Base-by-base conservation (phyloP, 2,329 filamentous ascomycete species). In the Cercospora brassicicola region DNA sequence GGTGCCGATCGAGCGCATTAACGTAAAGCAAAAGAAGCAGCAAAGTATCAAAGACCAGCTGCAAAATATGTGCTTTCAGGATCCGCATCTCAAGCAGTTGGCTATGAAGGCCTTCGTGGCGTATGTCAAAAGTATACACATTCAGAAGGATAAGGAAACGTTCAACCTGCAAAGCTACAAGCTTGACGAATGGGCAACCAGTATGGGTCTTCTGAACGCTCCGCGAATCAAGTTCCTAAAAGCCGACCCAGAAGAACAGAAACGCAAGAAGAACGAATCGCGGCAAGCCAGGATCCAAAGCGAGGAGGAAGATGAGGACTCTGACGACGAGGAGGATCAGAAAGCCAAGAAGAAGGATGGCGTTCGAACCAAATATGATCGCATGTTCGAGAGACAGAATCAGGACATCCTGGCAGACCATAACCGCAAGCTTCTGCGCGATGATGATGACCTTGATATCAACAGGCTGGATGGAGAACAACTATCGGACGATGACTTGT, bases 331-430 rank as follows among this genome's bases (percentile, higher is more conserved):
- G 3, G 83, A 82, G 20, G 82, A 78, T 3, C 82, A 78, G 11
- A 78, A 76, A 28, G 82, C 82, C 66, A 82, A 78, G 45, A 81
- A 83, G 69, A 88, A 89, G 81, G 90, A 85, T 10, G 87, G 89
- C 74, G 92, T 97, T 18, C 88, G 93, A 69, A 99, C 96, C 33
- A 98, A 97, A 80, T 96, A 96, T 78, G 93, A 99, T 80, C 90
- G 93, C 74, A 98, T 99, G 95, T 97, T 98, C 80, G 94, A 97
- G 83, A 87, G 95, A 69, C 91, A 91, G 74, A 99, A 99, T 80
- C 94, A 98, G 80, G 94, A 97, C 77, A 91, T 99, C 33, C 82
- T 99, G 71, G 94, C 94, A n/a, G 89, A 90, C 65, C 95, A 99
- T 81, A 98, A 97, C 83, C 88, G 89, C 68, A 97, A 94, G 76